phyloP scores from a whole-genome alignment of 108 stramenopile genomes.

The Parietichytrium sp. region DNA sequence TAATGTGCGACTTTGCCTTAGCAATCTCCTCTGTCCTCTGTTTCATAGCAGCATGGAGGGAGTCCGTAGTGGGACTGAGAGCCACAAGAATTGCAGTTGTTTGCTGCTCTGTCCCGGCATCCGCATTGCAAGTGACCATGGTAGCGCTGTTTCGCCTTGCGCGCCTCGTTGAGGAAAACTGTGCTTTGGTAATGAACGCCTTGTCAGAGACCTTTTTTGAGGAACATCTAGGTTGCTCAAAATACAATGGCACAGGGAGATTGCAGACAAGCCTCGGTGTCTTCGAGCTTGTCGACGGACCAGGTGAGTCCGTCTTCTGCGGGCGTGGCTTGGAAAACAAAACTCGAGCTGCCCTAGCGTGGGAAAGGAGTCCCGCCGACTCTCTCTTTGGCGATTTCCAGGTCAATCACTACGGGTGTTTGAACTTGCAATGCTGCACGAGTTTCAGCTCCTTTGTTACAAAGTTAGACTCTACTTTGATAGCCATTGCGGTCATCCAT shows the following conservation, averaged over 20 bases:
- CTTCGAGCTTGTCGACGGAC: not conserved
- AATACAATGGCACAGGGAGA: not conserved
- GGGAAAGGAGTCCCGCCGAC: not conserved
- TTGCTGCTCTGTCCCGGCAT: not conserved
- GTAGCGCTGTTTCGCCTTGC: not conserved
- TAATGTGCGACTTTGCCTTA: not conserved
- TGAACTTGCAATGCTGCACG: slow-evolving; percentile 16
- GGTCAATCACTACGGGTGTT: slow-evolving; percentile 8
- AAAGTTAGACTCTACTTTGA: not conserved
- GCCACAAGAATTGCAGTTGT: not conserved
- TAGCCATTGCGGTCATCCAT: not conserved
- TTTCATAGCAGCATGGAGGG: not conserved
- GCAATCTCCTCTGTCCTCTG: not conserved
- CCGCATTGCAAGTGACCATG: not conserved
- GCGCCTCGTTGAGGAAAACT: not conserved
- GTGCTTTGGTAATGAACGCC: not conserved
- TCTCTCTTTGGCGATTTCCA: not conserved
- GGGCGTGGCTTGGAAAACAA: not conserved
- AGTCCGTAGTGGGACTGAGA: not conserved
- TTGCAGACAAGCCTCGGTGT: not conserved
- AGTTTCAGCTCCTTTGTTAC: not conserved
- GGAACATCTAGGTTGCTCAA: not conserved
- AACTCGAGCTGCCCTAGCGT: not conserved
- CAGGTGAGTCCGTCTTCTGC: slow-evolving; percentile 15
- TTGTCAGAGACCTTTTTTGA: not conserved